phyloP scores from a whole-genome alignment of 345 rosid genomes.

The Dovyalis caffra region DNA sequence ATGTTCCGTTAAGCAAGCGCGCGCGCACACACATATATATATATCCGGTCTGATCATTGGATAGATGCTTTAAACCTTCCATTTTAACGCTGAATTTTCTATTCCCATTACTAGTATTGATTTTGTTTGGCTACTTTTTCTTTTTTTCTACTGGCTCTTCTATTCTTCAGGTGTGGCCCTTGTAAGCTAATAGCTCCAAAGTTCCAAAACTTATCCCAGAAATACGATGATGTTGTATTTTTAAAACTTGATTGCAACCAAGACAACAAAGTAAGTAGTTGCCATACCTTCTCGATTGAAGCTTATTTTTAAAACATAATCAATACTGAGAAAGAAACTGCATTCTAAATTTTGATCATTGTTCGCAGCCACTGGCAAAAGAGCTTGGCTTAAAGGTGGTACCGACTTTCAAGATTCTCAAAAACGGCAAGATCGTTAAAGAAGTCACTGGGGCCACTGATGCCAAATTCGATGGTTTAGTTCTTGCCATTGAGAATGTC shows the following conservation, averaged over 20 bases:
- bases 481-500: slow-evolving; percentile 63
- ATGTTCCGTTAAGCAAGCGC: no score
- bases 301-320: no score
- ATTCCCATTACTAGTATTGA: background rate
- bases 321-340: no score
- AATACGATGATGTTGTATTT: slow-evolving; percentile 75
- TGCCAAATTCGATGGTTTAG: slow-evolving; percentile 79
- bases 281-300: background rate
- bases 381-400: slow-evolving; percentile 88
- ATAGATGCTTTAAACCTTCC: no score
- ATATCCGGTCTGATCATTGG: no score
- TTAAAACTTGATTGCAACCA: slow-evolving; percentile 94
- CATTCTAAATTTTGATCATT: slow-evolving; percentile 1
- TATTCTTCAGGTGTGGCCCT: slow-evolving; percentile 80
- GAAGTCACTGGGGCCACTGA: slow-evolving; percentile 84
- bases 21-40: no score
- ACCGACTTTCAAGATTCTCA: slow-evolving; percentile 89
- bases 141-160: background rate
- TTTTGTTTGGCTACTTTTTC: background rate
- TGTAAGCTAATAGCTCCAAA: slow-evolving; percentile 92
- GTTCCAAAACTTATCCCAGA: slow-evolving; percentile 64
- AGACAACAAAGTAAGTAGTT: slow-evolving; percentile 62
- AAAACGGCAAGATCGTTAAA: slow-evolving; percentile 57
- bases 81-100: background rate
- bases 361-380: slow-evolving; percentile 77